Evolutionary conservation across 2,329 filamentous ascomycete species (phyloP).

Genomic region (Magnaporthales sp.): DNA sequence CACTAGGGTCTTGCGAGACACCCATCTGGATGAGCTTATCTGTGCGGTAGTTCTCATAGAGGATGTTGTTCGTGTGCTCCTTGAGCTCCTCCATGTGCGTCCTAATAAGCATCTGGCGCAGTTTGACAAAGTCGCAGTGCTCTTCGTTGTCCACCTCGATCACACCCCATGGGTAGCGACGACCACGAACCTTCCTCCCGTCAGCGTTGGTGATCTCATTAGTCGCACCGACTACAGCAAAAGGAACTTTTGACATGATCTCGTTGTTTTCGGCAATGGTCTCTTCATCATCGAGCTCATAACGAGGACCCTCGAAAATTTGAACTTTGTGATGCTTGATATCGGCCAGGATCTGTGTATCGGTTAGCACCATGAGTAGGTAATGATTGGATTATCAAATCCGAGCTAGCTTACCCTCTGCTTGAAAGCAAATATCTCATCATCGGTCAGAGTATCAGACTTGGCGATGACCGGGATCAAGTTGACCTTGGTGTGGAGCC

Average conservation of each 20-base stretch:
- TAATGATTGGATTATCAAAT: neutral
- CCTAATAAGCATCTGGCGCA: constrained; percentile 98
- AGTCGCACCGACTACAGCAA: constrained; percentile 95
- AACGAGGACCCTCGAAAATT: constrained; percentile 97
- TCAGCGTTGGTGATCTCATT: constrained; percentile 86
- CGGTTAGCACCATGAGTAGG: neutral
- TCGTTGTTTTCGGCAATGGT: constrained; percentile 99
- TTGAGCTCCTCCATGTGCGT: constrained; percentile 99
- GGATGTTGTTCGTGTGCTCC: constrained; percentile 97
- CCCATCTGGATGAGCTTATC: constrained; percentile 99
- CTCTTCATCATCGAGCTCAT: constrained; percentile 98
- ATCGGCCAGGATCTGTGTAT: constrained; percentile 77
- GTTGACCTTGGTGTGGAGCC: constrained; percentile 99
- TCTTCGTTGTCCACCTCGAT: constrained; percentile 99
- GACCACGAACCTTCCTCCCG: constrained; percentile 90
- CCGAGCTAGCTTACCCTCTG: constrained; percentile 62
- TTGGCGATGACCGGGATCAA: constrained; percentile 98
- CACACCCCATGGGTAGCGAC: constrained; percentile 94
- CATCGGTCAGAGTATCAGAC: constrained; percentile 94
- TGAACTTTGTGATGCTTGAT: constrained; percentile 97
- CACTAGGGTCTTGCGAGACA: constrained; percentile 94
- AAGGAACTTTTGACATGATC: constrained; percentile 99
- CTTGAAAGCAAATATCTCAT: constrained; percentile 93
- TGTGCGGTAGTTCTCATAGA: constrained; percentile 99
- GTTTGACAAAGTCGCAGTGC: constrained; percentile 99